These are phyloP conservation scores for Sporothrix pseudoabietina DNA, from an alignment of 2,329 filamentous ascomycete species.

Conservation along the genomic window DNA sequence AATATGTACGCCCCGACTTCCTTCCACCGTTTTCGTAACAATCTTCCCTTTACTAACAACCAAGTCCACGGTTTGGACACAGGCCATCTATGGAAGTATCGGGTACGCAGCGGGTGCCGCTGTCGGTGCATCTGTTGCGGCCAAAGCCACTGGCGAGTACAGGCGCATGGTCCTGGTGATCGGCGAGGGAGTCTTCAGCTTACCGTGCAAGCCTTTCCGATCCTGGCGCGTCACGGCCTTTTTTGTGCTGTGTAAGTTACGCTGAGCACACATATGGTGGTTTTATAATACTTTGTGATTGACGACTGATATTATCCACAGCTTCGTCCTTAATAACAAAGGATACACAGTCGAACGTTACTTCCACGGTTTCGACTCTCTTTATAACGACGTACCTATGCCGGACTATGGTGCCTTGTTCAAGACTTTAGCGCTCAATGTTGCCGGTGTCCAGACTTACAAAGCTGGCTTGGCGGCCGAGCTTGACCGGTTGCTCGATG, in stretches of 20 bases:
- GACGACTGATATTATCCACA: slow-evolving; percentile 36
- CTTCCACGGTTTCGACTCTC: slow-evolving; percentile 77
- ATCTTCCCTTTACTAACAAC: not conserved
- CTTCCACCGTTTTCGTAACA: too few relatives aligned
- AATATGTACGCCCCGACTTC: not conserved
- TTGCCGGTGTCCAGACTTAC: not conserved
- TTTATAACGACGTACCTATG: slow-evolving; percentile 75
- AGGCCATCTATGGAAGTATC: slow-evolving; percentile 3
- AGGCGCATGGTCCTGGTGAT: not conserved
- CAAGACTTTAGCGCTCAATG: not conserved
- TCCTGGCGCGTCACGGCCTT: not conserved
- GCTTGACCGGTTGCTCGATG: not conserved
- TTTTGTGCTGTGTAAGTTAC: not conserved
- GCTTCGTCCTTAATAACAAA: slow-evolving; percentile 81
- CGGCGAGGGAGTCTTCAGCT: slow-evolving; percentile 8
- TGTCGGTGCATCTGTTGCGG: not conserved
- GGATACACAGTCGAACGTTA: slow-evolving; percentile 86
- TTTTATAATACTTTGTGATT: not conserved
- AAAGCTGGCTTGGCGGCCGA: not conserved
- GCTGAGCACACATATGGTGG: not conserved
- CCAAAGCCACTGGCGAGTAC: not conserved
- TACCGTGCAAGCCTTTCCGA: not conserved
- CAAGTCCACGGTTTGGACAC: not conserved
- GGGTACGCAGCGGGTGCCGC: not conserved
- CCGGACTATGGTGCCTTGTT: slow-evolving; percentile 52